Conservation (phyloP, 352 stramenopile genomes). For the Globisporangium takayamanum region DNA sequence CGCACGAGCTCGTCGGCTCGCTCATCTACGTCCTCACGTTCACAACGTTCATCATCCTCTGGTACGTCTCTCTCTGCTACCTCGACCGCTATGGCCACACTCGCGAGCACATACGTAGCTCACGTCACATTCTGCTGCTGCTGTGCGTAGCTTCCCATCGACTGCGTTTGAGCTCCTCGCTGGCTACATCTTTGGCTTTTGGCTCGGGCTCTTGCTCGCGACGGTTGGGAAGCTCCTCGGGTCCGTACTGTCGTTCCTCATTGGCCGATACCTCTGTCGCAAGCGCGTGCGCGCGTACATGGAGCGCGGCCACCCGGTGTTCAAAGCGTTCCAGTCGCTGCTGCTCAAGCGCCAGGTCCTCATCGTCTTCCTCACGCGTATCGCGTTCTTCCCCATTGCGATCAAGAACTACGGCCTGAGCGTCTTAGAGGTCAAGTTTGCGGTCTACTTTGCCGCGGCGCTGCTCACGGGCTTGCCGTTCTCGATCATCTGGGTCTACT, state of each 20-base stretch:
- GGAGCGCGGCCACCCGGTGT: conserved; percentile 58
- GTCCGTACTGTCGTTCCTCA: conserved; percentile 59
- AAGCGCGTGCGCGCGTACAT: conserved; percentile 60
- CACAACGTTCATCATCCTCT: conserved; percentile 18
- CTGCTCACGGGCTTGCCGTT: conserved; percentile 65
- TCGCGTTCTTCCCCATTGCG: conserved; percentile 79
- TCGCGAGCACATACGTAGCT: background rate
- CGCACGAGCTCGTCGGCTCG: conserved; percentile 9
- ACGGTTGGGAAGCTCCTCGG: conserved; percentile 60
- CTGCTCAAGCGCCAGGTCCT: conserved; percentile 55
- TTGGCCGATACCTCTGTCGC: conserved; percentile 63
- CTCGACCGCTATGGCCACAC: too few relatives aligned
- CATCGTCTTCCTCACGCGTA: conserved; percentile 73
- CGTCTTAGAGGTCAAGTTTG: conserved; percentile 63
- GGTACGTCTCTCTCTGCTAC: conserved; percentile 2
- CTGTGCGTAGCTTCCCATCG: conserved; percentile 48
- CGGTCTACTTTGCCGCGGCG: conserved; percentile 56
- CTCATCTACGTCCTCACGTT: conserved; percentile 16
- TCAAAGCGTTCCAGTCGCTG: conserved; percentile 61
- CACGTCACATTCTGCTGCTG: conserved; percentile 2
- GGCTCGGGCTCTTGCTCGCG: conserved; percentile 54
- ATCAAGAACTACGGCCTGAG: conserved; percentile 86
- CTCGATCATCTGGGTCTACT: conserved; percentile 75
- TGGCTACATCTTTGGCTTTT: conserved; percentile 77
- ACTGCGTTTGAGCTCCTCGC: conserved; percentile 73